Evolutionary conservation across 257 asterid genomes (phyloP).

Genomic region (Gentiana macrophylla): DNA sequence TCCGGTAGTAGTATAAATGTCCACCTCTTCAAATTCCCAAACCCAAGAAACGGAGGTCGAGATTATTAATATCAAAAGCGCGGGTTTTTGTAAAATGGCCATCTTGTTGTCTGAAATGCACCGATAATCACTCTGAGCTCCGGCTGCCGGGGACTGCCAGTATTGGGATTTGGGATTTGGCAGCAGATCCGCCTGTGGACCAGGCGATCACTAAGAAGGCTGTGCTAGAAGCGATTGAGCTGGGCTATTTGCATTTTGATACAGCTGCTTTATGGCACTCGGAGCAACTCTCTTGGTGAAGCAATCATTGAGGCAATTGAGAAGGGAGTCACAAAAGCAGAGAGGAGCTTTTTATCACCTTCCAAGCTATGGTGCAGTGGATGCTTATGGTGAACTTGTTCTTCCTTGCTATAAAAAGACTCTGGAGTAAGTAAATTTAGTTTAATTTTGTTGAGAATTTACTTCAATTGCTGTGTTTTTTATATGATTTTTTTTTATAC

Average conservation of each 20-base stretch:
- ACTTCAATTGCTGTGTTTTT: no score
- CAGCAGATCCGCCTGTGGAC: conserved; percentile 43
- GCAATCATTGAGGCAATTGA: conserved; percentile 40
- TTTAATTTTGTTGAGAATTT: background rate
- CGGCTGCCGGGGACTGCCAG: conserved; percentile 29
- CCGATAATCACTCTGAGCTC: conserved; percentile 24
- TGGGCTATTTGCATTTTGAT: conserved; percentile 61
- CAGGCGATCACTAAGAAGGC: conserved; percentile 29
- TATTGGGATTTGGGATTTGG: conserved; percentile 50
- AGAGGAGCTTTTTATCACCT: conserved; percentile 40
- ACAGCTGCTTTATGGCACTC: conserved; percentile 47
- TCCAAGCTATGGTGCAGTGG: conserved; percentile 62
- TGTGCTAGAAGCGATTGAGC: conserved; percentile 34
- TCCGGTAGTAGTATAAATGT: background rate
- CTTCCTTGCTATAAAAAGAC: conserved; percentile 34
- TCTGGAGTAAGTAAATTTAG: conserved; percentile 13
- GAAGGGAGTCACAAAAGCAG: conserved; percentile 28
- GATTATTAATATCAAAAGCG: no score
- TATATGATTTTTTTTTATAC: no score
- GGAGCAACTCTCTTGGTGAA: conserved; percentile 45
- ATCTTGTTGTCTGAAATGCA: background rate
- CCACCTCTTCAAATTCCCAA: background rate
- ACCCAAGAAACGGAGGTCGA: background rate
- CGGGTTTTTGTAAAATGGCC: background rate
- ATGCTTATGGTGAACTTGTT: conserved; percentile 43